Evolutionary conservation across 139 green algal species (phyloP), one percentile per base, ranked within the genome.

Genomic region (Spirogloea muscicola): DNA sequence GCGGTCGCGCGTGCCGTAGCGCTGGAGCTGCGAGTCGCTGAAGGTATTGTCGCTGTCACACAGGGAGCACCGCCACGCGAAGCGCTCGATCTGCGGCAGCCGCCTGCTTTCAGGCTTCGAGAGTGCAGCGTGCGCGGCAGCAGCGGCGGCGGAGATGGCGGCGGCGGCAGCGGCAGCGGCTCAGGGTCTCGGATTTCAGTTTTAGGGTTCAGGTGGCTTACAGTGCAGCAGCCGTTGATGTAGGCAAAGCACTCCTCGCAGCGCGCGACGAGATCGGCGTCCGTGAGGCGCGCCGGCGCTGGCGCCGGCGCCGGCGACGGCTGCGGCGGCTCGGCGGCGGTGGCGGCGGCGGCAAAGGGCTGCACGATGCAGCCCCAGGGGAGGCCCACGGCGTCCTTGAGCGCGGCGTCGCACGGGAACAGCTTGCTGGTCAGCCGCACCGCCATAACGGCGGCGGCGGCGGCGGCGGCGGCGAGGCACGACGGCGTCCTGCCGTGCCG

Each of bases 381-480:
- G 6, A 95, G 62, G 27, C 89, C 86, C 34, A 84, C 87, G 9
- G 82, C 74, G 3, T 90, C 84, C 48, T 88, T 87, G 10, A 95
- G 29, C 40, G 34, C 42, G 10, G 27, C 48, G 36, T 74, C 41
- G 6, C 13, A 6, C 21, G 74, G 74, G 58, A 81, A 81, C 31
- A 71, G 49, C 21, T 67, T 67, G 16, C 62, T 27, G 7, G 74
- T 72, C 31, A 81, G 77, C 9, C 74, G 74, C 33, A 81, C 40
- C 13, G 74, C 36, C 74, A 81, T 81, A 55, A 25, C 67, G 68
- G 4, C 63, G 78, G 34, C 75, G 79, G 5, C 1, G 38, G 16
- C 42, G 69, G 2, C 62, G 4, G 21, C 60, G 80, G 60, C 43
- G 59, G 69, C 76, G 72, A 41, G 77, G 68, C 18, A 57, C 76